Base-by-base conservation (phyloP, 257 asterid genomes). In the Capsicum baccatum region DNA sequence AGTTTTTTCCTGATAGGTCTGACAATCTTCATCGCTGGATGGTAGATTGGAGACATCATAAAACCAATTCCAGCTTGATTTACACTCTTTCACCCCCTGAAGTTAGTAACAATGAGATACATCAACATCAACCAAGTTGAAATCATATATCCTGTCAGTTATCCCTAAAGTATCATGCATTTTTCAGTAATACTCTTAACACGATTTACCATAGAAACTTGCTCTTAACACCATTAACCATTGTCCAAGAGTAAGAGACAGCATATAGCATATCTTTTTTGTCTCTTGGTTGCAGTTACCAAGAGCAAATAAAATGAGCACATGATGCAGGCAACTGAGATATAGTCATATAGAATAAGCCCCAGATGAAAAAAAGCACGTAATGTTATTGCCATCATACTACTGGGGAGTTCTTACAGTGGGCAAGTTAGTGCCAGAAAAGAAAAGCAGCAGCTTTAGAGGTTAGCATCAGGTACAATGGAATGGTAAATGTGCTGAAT, bases 21-120 rank as follows among this genome's bases (percentile, higher is more conserved):
- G 33, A 26, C 33, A 26, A 88, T 89, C 89, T 90, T 92, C 97
- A 94, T 95, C 5, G 96, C 97, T 0, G 98, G 98, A 87, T 95
- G 98, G 84, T 94, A 94, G 83, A 87, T 86, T 42, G 98, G 96
- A 44, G 97, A 89, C 98, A 95, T 94, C 98, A 94, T 94, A 81
- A 95, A 95, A 80, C 98, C 97, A 9, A 95, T 95, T 78, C 97
- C 96, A 11, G 89, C 96, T 88, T 89, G 92, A 84, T 84, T 85
- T 69, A 94, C 89, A 94, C 83, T 83, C 87, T 78, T 71, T 87
- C 15, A 95, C 92, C 44, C 44, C 97, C 98, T 95, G 89, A 59
- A 50, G 42, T 73, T 63, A 58, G 80, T 47, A 58, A 47, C 33
- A 66, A n/a, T 47, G 57, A 58, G 81, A 84, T 17, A 50, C n/a